These are phyloP conservation scores for Albizia julibrissin DNA, from an alignment of 306 rosid species.

Conservation along the genomic window DNA sequence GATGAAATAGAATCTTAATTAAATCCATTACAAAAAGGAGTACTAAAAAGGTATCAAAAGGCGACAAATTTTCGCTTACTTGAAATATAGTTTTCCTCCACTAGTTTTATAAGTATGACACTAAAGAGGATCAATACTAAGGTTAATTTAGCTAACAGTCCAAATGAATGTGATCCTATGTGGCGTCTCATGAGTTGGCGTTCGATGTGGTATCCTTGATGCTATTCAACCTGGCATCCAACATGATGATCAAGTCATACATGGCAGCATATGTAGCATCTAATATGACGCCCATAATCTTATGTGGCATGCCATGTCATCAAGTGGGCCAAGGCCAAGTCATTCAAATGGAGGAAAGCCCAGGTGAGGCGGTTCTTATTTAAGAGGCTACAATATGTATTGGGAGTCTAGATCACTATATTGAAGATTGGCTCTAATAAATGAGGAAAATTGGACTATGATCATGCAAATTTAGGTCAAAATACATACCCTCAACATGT, in stretches of 20 bases:
- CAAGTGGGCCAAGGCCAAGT: not conserved
- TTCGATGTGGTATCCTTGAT: not conserved
- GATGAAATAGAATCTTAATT: conserved; percentile 43
- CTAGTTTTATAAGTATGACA: not conserved
- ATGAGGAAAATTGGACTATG: too few relatives aligned
- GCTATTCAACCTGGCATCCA: not conserved
- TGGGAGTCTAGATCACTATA: not conserved
- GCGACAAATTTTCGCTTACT: conserved; percentile 24
- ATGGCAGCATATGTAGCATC: not conserved
- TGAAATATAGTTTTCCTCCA: conserved; percentile 17
- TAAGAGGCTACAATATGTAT: not conserved
- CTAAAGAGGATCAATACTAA: conserved; percentile 2
- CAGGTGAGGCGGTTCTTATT: not conserved
- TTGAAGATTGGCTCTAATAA: too few relatives aligned
- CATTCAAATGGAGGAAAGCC: not conserved
- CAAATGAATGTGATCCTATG: not conserved
- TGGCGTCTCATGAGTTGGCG: not conserved
- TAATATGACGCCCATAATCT: not conserved
- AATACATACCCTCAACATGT: too few relatives aligned
- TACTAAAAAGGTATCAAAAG: conserved; percentile 3
- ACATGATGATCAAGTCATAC: not conserved
- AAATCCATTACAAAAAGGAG: conserved; percentile 20
- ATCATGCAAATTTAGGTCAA: too few relatives aligned
- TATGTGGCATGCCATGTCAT: not conserved
- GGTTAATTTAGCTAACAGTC: conserved; percentile 9